A percentile compares a stretch with the other conserved stretches of the same genome.
Evolutionary conservation across 2,329 filamentous ascomycete genomes (phyloP).

Genomic region (Verticillium nonalfalfae): DNA sequence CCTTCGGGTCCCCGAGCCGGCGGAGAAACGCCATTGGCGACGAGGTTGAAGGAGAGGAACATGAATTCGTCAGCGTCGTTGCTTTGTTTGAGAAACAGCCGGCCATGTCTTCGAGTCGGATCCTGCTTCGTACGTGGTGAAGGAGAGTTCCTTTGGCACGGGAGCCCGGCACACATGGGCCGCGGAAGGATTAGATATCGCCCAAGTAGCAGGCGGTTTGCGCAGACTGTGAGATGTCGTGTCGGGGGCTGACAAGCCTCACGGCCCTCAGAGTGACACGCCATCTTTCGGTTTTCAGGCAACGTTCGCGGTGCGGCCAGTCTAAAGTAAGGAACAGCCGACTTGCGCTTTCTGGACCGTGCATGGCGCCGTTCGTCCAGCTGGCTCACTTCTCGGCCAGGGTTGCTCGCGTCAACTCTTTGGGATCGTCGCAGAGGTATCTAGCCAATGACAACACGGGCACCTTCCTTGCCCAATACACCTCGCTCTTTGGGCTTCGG

Average conservation of each 20-base stretch:
- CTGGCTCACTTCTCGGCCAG: neutral
- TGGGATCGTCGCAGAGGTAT: neutral
- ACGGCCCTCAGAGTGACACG: neutral
- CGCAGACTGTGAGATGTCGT: neutral
- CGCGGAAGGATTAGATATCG: neutral
- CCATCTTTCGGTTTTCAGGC: neutral
- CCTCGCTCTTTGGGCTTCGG: constrained; percentile 92
- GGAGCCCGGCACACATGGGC: neutral
- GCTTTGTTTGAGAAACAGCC: neutral
- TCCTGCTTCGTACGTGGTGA: neutral
- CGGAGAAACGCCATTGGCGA: neutral
- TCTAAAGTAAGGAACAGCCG: neutral
- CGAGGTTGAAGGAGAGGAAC: neutral
- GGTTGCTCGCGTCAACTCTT: neutral
- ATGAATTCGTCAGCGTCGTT: neutral
- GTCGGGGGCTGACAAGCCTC: neutral
- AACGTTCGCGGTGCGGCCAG: neutral
- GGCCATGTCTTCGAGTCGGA: neutral
- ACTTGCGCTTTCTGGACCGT: neutral
- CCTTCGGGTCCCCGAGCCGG: neutral
- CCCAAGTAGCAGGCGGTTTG: neutral
- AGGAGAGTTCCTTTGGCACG: neutral
- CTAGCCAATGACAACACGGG: constrained; percentile 70
- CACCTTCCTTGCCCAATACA: constrained; percentile 90
- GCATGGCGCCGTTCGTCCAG: neutral